These are phyloP conservation scores for Lasiodiplodia hormozganensis DNA, from an alignment of 2,329 filamentous ascomycete species.

Conservation along the genomic window DNA sequence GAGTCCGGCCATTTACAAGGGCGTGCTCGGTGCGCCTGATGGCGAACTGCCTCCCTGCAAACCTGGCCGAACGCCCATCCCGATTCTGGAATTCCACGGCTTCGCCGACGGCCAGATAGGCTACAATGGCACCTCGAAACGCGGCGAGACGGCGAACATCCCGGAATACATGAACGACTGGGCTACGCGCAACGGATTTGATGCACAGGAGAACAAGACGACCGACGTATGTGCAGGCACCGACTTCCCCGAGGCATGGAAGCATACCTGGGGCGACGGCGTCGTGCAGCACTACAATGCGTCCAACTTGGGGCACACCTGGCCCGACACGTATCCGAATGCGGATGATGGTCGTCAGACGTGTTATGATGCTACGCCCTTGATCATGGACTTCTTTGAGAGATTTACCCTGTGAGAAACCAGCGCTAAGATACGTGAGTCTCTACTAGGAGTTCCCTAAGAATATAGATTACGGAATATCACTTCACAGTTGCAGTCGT, in stretches of 20 bases:
- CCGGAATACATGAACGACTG: constrained; percentile 46
- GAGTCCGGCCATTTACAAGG: constrained; percentile 55
- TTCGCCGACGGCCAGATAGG: constrained; percentile 49
- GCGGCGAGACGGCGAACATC: constrained; percentile 35
- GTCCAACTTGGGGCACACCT: constrained; percentile 49
- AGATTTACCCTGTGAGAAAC: constrained; percentile 2
- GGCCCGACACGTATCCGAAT: constrained; percentile 46
- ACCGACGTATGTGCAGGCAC: constrained; percentile 38
- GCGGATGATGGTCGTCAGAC: constrained; percentile 37
- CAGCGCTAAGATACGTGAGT: no score
- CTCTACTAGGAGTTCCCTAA: no score
- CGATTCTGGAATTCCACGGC: constrained; percentile 56
- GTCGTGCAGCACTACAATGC: constrained; percentile 49
- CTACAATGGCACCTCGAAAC: constrained; percentile 47
- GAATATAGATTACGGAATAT: no score
- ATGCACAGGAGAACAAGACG: constrained; percentile 38
- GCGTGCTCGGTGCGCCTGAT: constrained; percentile 35
- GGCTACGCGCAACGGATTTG: constrained; percentile 45
- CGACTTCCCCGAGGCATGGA: constrained; percentile 38
- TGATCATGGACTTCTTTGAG: constrained; percentile 42
- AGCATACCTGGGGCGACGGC: constrained; percentile 39
- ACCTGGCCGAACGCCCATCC: constrained; percentile 41
- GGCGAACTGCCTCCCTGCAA: constrained; percentile 39
- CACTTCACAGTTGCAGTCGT: no score
- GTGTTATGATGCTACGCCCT: constrained; percentile 41